Evolutionary conservation across 2,329 filamentous ascomycete genomes (phyloP), one percentile per base, ranked within the genome.

Genomic region (Trichoderma lentiforme): DNA sequence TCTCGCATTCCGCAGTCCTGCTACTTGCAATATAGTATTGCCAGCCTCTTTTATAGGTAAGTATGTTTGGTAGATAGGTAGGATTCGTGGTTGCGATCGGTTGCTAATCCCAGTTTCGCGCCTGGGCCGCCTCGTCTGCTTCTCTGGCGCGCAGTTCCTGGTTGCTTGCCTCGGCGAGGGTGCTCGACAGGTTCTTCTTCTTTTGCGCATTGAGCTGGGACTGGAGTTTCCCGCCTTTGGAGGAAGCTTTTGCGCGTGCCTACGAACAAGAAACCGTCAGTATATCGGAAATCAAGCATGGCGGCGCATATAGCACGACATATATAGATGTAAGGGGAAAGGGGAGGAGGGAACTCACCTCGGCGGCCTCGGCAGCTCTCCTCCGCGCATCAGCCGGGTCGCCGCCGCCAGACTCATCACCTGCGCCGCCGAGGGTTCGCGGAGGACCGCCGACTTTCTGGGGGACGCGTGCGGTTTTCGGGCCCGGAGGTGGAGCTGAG

Each of bases 311-410:
- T 43, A 43, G 36, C 36, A 43, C 36, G 7, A 43, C 36, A 43
- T 8, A 43, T 39, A 39, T 39, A 39, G 14, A 39, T 18, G 30
- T 30, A 30, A 30, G 30, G 30, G 24, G 18, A 2, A 15, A 18
- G n/a, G 5, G 28, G 28, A 6, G 28, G 28, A 21, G 34, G 11
- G 8, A 30, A 7, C 89, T 79, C 81, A 97, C 94, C 90, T 97
- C 93, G 73, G 95, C 95, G 67, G 94, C 95, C 75, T 89, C 88
- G 0, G 93, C 94, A 4, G 95, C 95, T 73, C 90, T 92, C 70
- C 85, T 86, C 72, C 91, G 87, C 39, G 93, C 91, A 79, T 95
- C 91, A 24, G 84, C 84, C 3, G 81, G 78, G 67, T 77, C 76
- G 4, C 74, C 79, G 30, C 76, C 79, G 28, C 76, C 75, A 9